phyloP scores from a whole-genome alignment of 2,329 filamentous ascomycete species.

The Myriangium duriaei region DNA sequence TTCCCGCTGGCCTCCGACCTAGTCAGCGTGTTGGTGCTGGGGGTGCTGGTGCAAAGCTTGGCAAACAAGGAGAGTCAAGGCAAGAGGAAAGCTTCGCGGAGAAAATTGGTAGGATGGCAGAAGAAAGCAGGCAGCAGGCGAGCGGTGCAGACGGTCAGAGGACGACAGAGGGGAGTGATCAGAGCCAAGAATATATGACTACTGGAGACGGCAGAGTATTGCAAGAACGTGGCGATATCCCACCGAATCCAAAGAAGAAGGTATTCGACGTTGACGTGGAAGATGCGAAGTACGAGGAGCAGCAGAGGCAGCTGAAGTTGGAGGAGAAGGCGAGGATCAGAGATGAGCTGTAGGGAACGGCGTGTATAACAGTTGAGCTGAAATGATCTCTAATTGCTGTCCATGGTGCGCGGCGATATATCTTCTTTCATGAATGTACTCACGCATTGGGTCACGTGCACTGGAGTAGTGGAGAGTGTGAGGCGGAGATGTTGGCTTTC shows the following conservation, averaged over 20 bases:
- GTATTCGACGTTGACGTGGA: slow-evolving; percentile 44
- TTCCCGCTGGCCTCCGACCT: slow-evolving; percentile 18
- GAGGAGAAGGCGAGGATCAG: slow-evolving; percentile 10
- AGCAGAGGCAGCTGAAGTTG: slow-evolving; percentile 3
- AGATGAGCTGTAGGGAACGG: slow-evolving; percentile 5
- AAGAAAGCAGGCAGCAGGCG: slow-evolving; percentile 19
- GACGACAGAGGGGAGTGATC: slow-evolving; percentile 14
- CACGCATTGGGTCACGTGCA: too few relatives aligned
- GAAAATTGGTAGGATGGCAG: slow-evolving; percentile 32
- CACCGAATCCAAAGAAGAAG: slow-evolving; percentile 48
- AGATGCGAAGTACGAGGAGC: slow-evolving; percentile 18
- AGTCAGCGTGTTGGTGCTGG: slow-evolving; percentile 38
- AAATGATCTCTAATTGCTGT: too few relatives aligned
- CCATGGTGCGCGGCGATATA: too few relatives aligned
- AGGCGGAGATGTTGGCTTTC: too few relatives aligned
- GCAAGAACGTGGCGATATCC: slow-evolving; percentile 24
- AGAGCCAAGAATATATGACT: slow-evolving; percentile 16
- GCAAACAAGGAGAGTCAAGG: slow-evolving; percentile 18
- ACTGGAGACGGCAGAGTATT: slow-evolving; percentile 34
- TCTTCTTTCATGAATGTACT: too few relatives aligned
- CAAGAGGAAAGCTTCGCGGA: slow-evolving; percentile 27
- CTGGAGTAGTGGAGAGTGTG: too few relatives aligned
- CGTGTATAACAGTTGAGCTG: too few relatives aligned
- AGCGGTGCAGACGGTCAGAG: slow-evolving; percentile 11
- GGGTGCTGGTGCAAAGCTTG: slow-evolving; percentile 33